phyloP scores from a whole-genome alignment of 192 early-diverging fungal species.

The Coemansia pectinata region DNA sequence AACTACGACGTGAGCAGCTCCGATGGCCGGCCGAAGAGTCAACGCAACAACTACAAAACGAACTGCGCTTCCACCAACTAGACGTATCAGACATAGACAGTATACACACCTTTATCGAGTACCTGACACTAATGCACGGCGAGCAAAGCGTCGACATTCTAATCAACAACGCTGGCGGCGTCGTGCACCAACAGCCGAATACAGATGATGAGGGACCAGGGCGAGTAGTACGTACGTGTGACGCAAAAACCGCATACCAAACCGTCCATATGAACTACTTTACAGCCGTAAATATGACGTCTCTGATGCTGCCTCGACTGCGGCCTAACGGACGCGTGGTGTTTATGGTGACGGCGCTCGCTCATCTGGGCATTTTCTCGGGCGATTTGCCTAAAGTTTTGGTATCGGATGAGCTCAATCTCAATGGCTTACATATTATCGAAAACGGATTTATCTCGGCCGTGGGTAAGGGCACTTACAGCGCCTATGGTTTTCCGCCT shows the following conservation, averaged over 20 bases:
- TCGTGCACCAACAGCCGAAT: background rate
- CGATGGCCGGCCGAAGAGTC: background rate
- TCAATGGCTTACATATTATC: conserved; percentile 42
- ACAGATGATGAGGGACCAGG: background rate
- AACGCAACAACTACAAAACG: conserved; percentile 16
- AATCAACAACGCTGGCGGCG: conserved; percentile 53
- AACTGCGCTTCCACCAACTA: conserved; percentile 54
- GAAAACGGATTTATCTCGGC: conserved; percentile 53
- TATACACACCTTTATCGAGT: conserved; percentile 37
- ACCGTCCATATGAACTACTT: conserved; percentile 46
- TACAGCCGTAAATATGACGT: conserved; percentile 39
- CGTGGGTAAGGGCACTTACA: conserved; percentile 39
- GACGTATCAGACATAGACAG: conserved; percentile 35
- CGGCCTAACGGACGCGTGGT: conserved; percentile 26
- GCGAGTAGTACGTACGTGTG: conserved; percentile 25
- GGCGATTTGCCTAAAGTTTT: conserved; percentile 49
- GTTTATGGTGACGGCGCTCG: conserved; percentile 51
- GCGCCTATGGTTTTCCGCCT: conserved; percentile 45
- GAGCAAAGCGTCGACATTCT: conserved; percentile 44
- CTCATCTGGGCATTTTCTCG: conserved; percentile 52
- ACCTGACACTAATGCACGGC: conserved; percentile 48
- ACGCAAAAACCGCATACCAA: conserved; percentile 30
- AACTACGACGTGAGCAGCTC: conserved; percentile 39
- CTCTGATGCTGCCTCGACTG: conserved; percentile 39
- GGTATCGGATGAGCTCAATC: conserved; percentile 33